Base-by-base conservation (phyloP, 768 basidiomycete genomes). In the Kwoniella sp. region DNA sequence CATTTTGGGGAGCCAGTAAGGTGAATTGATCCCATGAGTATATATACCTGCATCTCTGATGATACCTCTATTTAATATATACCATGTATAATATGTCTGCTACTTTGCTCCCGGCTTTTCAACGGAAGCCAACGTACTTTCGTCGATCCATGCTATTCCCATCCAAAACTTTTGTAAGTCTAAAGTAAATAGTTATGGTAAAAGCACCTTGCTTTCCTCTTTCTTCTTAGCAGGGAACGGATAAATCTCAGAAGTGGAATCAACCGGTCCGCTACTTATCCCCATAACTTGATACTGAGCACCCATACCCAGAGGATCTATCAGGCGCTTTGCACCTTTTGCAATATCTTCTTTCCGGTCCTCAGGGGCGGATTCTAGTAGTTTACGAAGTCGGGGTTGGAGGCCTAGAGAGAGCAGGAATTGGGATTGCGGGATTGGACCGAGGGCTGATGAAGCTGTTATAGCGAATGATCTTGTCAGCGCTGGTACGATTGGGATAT, bases 341-440 rank as follows among this genome's bases (percentile, higher is more conserved):
- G 81, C 81, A 50, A 94, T 88, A 2, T 83, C 84, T 15, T 73
- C 65, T 66, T 81, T 81, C 21, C 87, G 47, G 19, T 76, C 86
- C 1, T 84, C 81, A 9, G 76, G 46, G 0, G 88, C 86, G 0
- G 82, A 77, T 12, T 83, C 79, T n/a, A 85, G 80, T 25, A 97
- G 84, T 3, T 82, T 82, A 0, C 86, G 83, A 5, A 91, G 82
- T 1, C 95, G 88, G 19, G 86, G 69, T 15, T 83, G 77, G 1
- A 97, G 76, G 0, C 91, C 93, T 84, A 97, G 88, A 9, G 84
- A 81, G n/a, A 82, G 82, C 40, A 98, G 84, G 82, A 97, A 99
- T 1, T 81, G 79, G 1, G 84, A 83, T 81, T 99, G 96, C 0
- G 87, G 71, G 13, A 95, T 82, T 0, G 90, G 88, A 0, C 90